phyloP scores from a whole-genome alignment of 345 rosid species.

The Brassica rapa region DNA sequence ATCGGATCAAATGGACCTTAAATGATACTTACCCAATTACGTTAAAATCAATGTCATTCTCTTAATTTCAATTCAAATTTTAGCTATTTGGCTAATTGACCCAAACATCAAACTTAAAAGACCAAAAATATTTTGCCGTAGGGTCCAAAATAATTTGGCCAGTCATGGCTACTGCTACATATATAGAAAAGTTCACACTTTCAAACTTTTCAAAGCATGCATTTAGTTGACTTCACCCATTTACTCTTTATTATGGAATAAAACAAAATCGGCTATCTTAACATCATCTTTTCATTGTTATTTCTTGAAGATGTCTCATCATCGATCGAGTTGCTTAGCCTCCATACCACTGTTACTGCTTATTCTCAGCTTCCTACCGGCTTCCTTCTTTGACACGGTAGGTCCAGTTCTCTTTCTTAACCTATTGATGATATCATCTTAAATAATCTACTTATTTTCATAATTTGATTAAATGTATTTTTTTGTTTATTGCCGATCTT shows the following conservation, averaged over 20 bases:
- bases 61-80: too few relatives aligned
- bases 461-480: not conserved
- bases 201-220: too few relatives aligned
- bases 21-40: too few relatives aligned
- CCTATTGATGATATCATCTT: not conserved
- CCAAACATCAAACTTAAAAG: too few relatives aligned
- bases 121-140: too few relatives aligned
- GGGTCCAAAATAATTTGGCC: too few relatives aligned
- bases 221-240: not conserved
- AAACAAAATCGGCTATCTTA: not conserved
- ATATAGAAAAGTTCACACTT: too few relatives aligned
- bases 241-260: slow-evolving; percentile 12
- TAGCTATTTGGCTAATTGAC: too few relatives aligned
- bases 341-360: slow-evolving; percentile 18
- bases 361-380: slow-evolving; percentile 27
- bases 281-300: not conserved
- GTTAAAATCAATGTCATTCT: too few relatives aligned
- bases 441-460: not conserved
- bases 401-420: slow-evolving; percentile 15
- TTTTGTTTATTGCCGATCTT: not conserved
- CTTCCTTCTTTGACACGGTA: slow-evolving; percentile 39
- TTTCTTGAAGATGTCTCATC: slow-evolving; percentile 20
- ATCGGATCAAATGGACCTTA: too few relatives aligned
- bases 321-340: slow-evolving; percentile 11
- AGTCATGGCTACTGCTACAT: too few relatives aligned